A percentile compares a stretch with the other conserved stretches of the same genome.
Conservation (phyloP, 75 land plant genomes). For the Chamaecyparis obtusa region DNA sequence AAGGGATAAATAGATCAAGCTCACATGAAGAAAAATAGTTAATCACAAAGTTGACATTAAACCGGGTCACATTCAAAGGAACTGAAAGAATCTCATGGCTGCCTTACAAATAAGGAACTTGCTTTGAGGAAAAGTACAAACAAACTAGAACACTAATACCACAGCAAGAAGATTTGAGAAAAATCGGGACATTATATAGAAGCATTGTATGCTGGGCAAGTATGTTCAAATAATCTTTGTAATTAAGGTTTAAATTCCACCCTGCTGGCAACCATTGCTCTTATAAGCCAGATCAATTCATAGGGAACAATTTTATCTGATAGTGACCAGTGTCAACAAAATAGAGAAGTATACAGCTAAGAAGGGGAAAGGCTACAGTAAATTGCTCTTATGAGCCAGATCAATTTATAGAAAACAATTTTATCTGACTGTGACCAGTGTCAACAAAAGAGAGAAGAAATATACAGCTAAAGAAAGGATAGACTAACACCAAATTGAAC, state of each 20-base stretch:
- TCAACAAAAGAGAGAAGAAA: background rate
- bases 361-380: background rate
- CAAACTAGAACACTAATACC: background rate
- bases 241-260: background rate
- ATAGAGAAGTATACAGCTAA: background rate
- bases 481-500: background rate
- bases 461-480: background rate
- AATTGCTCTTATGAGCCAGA: background rate
- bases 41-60: slow-evolving; percentile 6
- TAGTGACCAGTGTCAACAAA: background rate
- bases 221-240: slow-evolving; percentile 1
- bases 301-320: background rate
- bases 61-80: background rate
- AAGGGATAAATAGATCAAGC: background rate
- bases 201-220: background rate
- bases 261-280: background rate
- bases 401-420: background rate
- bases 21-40: background rate
- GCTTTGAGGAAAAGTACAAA: background rate
- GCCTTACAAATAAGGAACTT: background rate
- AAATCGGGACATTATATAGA: background rate
- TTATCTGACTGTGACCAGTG: background rate
- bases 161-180: background rate
- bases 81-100: background rate
- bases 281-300: background rate